phyloP scores from a whole-genome alignment of 78 protist genomes.

The Chrysochromulina parva region DNA sequence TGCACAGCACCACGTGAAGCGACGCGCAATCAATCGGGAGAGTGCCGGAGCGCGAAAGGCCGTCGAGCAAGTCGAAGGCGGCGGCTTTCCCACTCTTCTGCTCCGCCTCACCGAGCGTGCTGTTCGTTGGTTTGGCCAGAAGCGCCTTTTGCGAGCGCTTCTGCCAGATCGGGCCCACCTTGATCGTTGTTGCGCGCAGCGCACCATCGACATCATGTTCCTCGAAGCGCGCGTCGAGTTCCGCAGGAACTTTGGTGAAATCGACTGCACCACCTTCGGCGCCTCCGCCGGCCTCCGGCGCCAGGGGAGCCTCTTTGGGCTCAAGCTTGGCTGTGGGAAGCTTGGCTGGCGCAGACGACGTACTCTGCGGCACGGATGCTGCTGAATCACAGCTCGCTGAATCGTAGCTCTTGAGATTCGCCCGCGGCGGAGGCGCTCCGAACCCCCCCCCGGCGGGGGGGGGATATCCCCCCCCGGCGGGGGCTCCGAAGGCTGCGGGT shows the following conservation, averaged over 20 bases:
- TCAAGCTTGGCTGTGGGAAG: too few relatives aligned
- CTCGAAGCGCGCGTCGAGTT: background rate
- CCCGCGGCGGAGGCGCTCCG: too few relatives aligned
- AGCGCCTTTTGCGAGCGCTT: background rate
- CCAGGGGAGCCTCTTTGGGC: too few relatives aligned
- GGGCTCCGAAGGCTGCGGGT: too few relatives aligned
- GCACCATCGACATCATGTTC: background rate
- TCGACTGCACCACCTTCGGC: background rate
- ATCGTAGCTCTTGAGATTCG: too few relatives aligned
- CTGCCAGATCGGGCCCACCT: background rate
- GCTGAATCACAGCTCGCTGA: too few relatives aligned
- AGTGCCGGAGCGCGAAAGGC: constrained; percentile 38
- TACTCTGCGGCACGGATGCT: too few relatives aligned
- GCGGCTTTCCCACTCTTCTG: background rate
- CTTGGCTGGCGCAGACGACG: too few relatives aligned
- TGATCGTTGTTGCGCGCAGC: background rate
- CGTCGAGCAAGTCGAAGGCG: constrained; percentile 48
- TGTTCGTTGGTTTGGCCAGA: background rate
- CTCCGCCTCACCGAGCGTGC: background rate
- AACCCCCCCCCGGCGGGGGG: too few relatives aligned
- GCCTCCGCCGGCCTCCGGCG: too few relatives aligned
- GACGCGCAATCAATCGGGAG: background rate
- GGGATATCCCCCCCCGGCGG: too few relatives aligned
- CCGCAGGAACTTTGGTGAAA: background rate
- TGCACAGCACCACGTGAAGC: background rate